These are phyloP conservation scores for Parathielavia hyrcaniae DNA, from an alignment of 495 filamentous ascomycete species.

Conservation along the genomic window DNA sequence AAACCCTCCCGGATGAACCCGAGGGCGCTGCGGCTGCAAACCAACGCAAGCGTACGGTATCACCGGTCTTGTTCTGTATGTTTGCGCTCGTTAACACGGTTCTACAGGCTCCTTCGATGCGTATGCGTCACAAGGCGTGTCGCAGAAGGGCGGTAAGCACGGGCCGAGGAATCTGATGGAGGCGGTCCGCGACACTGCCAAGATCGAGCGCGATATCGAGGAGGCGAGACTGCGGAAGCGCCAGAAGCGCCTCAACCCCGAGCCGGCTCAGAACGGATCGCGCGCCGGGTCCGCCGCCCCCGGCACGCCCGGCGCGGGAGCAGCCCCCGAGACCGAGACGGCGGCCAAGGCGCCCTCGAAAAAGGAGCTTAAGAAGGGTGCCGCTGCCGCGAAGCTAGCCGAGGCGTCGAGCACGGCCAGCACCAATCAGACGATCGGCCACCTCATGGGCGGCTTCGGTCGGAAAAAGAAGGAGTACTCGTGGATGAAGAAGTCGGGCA, in stretches of 20 bases:
- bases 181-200: slow-evolving; percentile 34
- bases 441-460: slow-evolving; percentile 48
- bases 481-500: slow-evolving; percentile 50
- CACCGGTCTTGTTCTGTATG: background rate
- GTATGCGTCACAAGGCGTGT: slow-evolving; percentile 11
- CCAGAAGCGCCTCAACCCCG: slow-evolving; percentile 42
- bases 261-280: slow-evolving; percentile 33
- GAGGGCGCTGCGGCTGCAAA: slow-evolving; percentile 46
- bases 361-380: slow-evolving; percentile 58
- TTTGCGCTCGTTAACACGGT: slow-evolving; percentile 16
- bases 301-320: slow-evolving; percentile 42
- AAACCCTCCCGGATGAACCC: slow-evolving; percentile 30
- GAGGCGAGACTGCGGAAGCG: slow-evolving; percentile 46
- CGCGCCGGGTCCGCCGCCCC: slow-evolving; percentile 44
- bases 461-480: slow-evolving; percentile 53
- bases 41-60: slow-evolving; percentile 54
- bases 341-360: slow-evolving; percentile 43
- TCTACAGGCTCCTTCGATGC: slow-evolving; percentile 24
- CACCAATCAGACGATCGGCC: slow-evolving; percentile 50
- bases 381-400: slow-evolving; percentile 44
- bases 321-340: slow-evolving; percentile 40
- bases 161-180: slow-evolving; percentile 33
- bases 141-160: slow-evolving; percentile 25
- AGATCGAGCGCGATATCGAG: slow-evolving; percentile 42
- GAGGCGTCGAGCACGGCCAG: slow-evolving; percentile 50